A percentile compares a stretch with the other conserved stretches of the same genome.
phyloP scores from a whole-genome alignment of 2,329 filamentous ascomycete species.

The Cladophialophora exuberans region DNA sequence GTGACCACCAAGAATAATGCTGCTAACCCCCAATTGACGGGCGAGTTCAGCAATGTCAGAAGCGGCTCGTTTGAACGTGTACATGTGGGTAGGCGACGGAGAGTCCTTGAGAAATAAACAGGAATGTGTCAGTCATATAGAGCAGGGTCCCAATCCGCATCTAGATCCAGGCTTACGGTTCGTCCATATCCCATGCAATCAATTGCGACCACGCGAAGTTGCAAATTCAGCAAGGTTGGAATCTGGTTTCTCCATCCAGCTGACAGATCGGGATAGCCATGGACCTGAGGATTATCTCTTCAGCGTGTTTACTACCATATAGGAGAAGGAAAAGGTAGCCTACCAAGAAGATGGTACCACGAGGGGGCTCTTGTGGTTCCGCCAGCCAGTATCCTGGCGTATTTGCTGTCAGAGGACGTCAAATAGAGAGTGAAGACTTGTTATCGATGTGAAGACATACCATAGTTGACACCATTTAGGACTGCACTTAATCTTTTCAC shows the following conservation, averaged over 20 bases:
- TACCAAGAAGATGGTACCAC: constrained; percentile 56
- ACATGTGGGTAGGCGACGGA: constrained; percentile 58
- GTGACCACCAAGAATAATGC: constrained; percentile 83
- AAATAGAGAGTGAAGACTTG: neutral
- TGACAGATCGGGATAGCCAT: constrained; percentile 83
- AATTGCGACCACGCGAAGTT: constrained; percentile 77
- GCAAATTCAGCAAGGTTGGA: constrained; percentile 70
- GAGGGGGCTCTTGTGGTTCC: constrained; percentile 25
- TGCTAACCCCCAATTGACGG: constrained; percentile 55
- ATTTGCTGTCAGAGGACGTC: neutral
- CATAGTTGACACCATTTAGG: constrained; percentile 4
- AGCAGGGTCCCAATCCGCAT: too few relatives aligned
- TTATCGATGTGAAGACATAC: neutral
- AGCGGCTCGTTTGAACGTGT: constrained; percentile 71
- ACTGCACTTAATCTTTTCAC: neutral
- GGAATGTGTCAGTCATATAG: neutral
- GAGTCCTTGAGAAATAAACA: constrained; percentile 37
- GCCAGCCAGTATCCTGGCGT: constrained; percentile 5
- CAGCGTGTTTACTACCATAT: neutral
- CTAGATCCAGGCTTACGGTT: constrained; percentile 47
- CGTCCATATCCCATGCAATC: constrained; percentile 86
- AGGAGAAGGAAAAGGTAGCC: neutral
- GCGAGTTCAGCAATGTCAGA: constrained; percentile 76
- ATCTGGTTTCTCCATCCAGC: constrained; percentile 91
- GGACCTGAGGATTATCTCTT: constrained; percentile 46